Percentiles rank a stretch among this genome's conserved stretches.
Conservation (phyloP, 2,329 filamentous ascomycete genomes). For the Talaromyces pinophilus region DNA sequence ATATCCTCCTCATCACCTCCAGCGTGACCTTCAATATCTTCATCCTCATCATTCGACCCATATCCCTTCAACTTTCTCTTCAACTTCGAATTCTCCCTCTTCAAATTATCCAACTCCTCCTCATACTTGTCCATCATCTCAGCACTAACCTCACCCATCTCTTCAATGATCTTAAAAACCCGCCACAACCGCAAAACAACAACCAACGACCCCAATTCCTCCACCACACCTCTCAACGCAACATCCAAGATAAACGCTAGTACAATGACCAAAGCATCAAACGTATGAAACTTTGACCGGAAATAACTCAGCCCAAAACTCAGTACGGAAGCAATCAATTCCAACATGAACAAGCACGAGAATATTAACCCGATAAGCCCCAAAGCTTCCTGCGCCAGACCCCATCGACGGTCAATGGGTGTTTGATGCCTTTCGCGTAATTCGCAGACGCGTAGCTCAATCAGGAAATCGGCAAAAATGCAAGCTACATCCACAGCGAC, state of each 20-base stretch:
- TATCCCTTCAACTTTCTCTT: slow-evolving; percentile 21
- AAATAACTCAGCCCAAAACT: slow-evolving; percentile 66
- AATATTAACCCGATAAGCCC: slow-evolving; percentile 59
- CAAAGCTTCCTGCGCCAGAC: slow-evolving; percentile 47
- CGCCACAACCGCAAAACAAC: slow-evolving; percentile 68
- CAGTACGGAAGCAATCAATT: slow-evolving; percentile 61
- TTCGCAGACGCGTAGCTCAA: slow-evolving; percentile 54
- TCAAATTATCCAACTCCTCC: slow-evolving; percentile 49
- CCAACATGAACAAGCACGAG: slow-evolving; percentile 65
- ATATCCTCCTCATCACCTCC: slow-evolving; percentile 19
- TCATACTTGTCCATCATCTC: slow-evolving; percentile 64
- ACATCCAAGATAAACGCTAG: slow-evolving; percentile 64
- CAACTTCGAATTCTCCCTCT: slow-evolving; percentile 19
- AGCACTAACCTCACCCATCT: slow-evolving; percentile 63
- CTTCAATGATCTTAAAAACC: slow-evolving; percentile 70
- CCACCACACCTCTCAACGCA: slow-evolving; percentile 55
- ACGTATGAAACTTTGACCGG: slow-evolving; percentile 60
- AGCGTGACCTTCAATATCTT: slow-evolving; percentile 19
- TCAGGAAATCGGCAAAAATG: slow-evolving; percentile 56
- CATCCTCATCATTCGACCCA: slow-evolving; percentile 17
- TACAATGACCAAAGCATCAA: slow-evolving; percentile 65
- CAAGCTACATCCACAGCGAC: slow-evolving; percentile 54
- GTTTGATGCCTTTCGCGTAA: slow-evolving; percentile 31
- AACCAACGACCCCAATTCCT: slow-evolving; percentile 55
- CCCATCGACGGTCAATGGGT: slow-evolving; percentile 32